Conservation (phyloP, 164 flowering plant genomes). For the Dillenia suffruticosa region DNA sequence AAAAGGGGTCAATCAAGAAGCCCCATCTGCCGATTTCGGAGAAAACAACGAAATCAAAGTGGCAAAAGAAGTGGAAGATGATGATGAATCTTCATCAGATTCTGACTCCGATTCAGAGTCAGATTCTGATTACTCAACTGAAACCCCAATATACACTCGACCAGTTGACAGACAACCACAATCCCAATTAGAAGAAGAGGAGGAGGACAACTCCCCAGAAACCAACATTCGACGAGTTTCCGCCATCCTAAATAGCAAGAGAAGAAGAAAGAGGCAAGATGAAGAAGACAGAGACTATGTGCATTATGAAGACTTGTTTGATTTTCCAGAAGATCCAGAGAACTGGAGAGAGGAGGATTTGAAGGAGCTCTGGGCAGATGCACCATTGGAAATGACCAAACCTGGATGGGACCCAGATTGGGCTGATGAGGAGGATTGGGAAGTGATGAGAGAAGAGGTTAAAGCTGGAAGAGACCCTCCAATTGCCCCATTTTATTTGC, state of each 20-base stretch:
- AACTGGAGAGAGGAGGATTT: conserved; percentile 82
- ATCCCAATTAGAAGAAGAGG: conserved; percentile 6
- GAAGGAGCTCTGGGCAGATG: conserved; percentile 79
- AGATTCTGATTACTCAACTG: conserved; percentile 23
- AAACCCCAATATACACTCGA: too few relatives aligned
- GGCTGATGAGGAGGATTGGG: conserved; percentile 80
- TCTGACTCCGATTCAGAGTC: conserved; percentile 27
- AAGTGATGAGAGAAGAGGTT: conserved; percentile 36
- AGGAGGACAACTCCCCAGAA: conserved; percentile 37
- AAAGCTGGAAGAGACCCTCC: conserved; percentile 53
- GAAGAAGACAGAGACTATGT: conserved; percentile 28
- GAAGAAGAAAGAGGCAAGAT: conserved; percentile 17
- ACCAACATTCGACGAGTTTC: conserved; percentile 26
- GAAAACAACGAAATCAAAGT: conserved; percentile 12
- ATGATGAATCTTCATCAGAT: conserved; percentile 13
- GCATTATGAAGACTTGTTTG: conserved; percentile 36
- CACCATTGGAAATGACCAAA: conserved; percentile 40
- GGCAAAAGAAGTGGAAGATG: neutral
- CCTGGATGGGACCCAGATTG: conserved; percentile 90
- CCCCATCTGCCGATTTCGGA: neutral
- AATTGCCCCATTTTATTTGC: conserved; percentile 83
- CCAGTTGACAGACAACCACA: conserved; percentile 3
- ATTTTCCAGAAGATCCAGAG: conserved; percentile 81
- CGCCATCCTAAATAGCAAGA: conserved; percentile 26
- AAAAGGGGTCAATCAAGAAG: neutral